Conservation (phyloP, 2,329 filamentous ascomycete species). For the Aspergillus novoparasiticus region DNA sequence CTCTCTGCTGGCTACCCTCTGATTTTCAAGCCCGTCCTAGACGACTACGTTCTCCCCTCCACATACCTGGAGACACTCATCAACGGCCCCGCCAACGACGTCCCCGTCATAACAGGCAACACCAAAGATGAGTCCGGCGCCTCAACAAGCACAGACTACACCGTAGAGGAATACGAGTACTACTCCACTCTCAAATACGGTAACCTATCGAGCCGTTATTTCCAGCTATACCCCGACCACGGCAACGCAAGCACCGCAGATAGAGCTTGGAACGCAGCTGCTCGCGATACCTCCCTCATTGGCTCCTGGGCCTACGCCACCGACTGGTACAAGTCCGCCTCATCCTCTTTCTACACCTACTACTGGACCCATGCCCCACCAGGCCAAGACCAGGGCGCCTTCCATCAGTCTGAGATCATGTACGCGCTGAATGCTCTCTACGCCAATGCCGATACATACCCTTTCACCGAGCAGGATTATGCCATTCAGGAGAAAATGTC, state of each 20-base stretch:
- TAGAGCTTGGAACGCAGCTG: conserved; percentile 29
- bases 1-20: conserved; percentile 17
- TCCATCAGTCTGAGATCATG: conserved; percentile 43
- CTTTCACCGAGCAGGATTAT: conserved; percentile 14
- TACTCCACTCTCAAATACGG: conserved; percentile 34
- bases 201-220: conserved; percentile 27
- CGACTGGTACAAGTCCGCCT: conserved; percentile 30
- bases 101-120: conserved; percentile 42
- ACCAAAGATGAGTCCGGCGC: conserved; percentile 38
- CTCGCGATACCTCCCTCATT: conserved; percentile 27
- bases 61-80: conserved; percentile 30
- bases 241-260: conserved; percentile 22
- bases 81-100: conserved; percentile 35
- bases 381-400: conserved; percentile 38
- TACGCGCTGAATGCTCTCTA: conserved; percentile 43
- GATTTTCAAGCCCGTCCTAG: conserved; percentile 33
- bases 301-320: conserved; percentile 33
- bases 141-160: conserved; percentile 23
- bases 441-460: conserved; percentile 24
- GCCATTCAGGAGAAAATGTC: conserved; percentile 28
- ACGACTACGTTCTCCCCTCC: conserved; percentile 28
- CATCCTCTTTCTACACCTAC: conserved; percentile 37
- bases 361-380: conserved; percentile 42
- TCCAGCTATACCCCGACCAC: conserved; percentile 31
- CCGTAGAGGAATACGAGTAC: conserved; percentile 28